Conservation (phyloP, 352 stramenopile species). For the Phytophthora rubi region DNA sequence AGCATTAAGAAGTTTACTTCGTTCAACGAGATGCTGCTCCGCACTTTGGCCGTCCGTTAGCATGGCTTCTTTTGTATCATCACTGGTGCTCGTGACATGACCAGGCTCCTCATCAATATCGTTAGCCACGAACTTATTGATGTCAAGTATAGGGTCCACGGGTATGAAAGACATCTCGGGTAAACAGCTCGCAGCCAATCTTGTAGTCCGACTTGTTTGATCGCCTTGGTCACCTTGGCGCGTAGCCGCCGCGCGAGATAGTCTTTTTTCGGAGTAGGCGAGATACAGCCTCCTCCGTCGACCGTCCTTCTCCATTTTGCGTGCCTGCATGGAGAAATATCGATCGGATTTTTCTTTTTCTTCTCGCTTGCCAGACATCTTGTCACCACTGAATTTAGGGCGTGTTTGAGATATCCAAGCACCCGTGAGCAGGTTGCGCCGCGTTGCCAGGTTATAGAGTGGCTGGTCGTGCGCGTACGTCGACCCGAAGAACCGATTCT, state of each 20-base stretch:
- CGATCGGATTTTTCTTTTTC: conserved; percentile 26
- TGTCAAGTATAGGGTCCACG: conserved; percentile 55
- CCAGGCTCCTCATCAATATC: neutral
- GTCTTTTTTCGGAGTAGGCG: conserved; percentile 72
- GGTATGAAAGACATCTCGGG: conserved; percentile 68
- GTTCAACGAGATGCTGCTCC: conserved; percentile 66
- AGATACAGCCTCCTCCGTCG: conserved; percentile 61
- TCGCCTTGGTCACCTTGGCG: conserved; percentile 1
- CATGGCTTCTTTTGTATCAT: conserved; percentile 36
- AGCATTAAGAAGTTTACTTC: conserved; percentile 60
- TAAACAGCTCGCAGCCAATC: neutral
- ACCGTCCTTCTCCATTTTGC: conserved; percentile 44
- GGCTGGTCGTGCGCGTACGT: conserved; percentile 72
- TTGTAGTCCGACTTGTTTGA: conserved; percentile 1
- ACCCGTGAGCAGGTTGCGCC: conserved; percentile 51
- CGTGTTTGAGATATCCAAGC: conserved; percentile 38
- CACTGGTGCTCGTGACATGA: neutral
- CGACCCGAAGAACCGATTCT: conserved; percentile 76
- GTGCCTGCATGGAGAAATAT: conserved; percentile 66
- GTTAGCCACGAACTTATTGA: conserved; percentile 4
- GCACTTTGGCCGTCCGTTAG: conserved; percentile 73
- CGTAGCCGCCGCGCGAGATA: conserved; percentile 22
- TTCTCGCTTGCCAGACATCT: neutral
- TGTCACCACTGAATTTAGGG: conserved; percentile 15
- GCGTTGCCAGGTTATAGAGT: conserved; percentile 64